These are phyloP conservation scores for Arthromyces matolae DNA, from an alignment of 768 basidiomycete genomes.

Conservation along the genomic window DNA sequence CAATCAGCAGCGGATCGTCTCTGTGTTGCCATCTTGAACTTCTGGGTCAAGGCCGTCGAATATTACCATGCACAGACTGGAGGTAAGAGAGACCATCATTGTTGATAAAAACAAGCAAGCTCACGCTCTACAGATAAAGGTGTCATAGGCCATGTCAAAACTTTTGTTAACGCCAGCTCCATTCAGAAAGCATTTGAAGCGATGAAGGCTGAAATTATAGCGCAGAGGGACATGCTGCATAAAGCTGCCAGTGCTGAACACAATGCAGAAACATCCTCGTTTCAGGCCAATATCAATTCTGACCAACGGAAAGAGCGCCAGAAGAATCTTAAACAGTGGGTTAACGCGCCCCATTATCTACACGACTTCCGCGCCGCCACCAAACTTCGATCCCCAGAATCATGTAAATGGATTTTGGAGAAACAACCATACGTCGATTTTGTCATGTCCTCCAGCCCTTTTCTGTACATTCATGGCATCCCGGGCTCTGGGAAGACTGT, in stretches of 20 bases:
- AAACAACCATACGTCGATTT: slow-evolving; percentile 1
- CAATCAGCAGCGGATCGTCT: slow-evolving; percentile 3
- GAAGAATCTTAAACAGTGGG: slow-evolving; percentile 1
- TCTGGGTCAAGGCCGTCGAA: slow-evolving; percentile 9
- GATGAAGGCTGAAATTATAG: neutral
- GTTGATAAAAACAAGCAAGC: neutral
- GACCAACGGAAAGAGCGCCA: neutral
- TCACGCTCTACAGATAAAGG: neutral
- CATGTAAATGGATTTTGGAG: slow-evolving; percentile 8
- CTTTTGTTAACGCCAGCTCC: neutral
- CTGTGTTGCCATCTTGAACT: slow-evolving; percentile 7
- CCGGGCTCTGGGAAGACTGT: slow-evolving; percentile 9
- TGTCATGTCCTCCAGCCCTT: neutral
- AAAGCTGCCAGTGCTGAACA: neutral
- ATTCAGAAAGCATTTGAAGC: slow-evolving; percentile 2
- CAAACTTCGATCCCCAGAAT: neutral
- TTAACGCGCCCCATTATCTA: slow-evolving; percentile 6
- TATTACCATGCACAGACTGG: slow-evolving; percentile 3
- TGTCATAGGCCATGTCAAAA: neutral
- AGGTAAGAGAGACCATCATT: neutral
- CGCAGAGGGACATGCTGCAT: neutral
- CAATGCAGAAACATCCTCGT: neutral
- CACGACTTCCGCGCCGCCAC: slow-evolving; percentile 2
- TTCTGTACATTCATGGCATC: slow-evolving; percentile 7
- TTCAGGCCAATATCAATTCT: neutral